phyloP scores from a whole-genome alignment of 805 yeast species.

The Ogataea nonfermentans region DNA sequence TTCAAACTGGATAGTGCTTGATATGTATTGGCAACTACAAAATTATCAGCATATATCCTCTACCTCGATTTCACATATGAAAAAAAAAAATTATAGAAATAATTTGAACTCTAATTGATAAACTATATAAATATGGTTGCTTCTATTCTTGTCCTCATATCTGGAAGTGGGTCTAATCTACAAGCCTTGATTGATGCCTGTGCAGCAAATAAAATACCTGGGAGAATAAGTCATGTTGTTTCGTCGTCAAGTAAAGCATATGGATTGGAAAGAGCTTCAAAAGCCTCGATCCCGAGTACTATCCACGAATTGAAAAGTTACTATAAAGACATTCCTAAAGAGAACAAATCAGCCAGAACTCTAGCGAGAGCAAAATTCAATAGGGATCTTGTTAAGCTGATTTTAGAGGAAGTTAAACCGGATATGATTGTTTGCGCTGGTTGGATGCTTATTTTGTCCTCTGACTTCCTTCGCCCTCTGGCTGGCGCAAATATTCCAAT shows the following conservation, averaged over 20 bases:
- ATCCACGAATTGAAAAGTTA: conserved; percentile 72
- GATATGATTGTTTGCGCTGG: conserved; percentile 96
- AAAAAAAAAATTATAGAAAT: not conserved
- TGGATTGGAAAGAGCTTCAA: conserved; percentile 77
- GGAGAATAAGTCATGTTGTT: conserved; percentile 68
- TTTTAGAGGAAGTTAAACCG: conserved; percentile 59
- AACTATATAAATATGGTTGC: conserved; percentile 9
- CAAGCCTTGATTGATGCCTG: conserved; percentile 89
- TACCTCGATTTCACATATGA: not conserved
- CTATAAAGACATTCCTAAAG: conserved; percentile 73
- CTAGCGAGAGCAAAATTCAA: conserved; percentile 71
- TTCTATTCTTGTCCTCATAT: conserved; percentile 72
- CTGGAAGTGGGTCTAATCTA: conserved; percentile 94
- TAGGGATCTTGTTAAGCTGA: conserved; percentile 67
- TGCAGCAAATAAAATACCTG: conserved; percentile 36
- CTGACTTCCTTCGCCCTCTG: conserved; percentile 67
- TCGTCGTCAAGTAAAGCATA: conserved; percentile 86
- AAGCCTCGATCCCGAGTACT: conserved; percentile 66
- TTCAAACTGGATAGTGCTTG: too few relatives aligned
- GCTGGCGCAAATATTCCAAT: conserved; percentile 64
- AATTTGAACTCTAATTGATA: not conserved
- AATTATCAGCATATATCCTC: too few relatives aligned
- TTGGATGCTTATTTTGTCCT: conserved; percentile 92
- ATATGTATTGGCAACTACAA: too few relatives aligned
- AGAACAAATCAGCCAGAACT: conserved; percentile 54